These are phyloP conservation scores for Trypanosoma cruzi DNA, from an alignment of 208 protist species.

Conservation along the genomic window DNA sequence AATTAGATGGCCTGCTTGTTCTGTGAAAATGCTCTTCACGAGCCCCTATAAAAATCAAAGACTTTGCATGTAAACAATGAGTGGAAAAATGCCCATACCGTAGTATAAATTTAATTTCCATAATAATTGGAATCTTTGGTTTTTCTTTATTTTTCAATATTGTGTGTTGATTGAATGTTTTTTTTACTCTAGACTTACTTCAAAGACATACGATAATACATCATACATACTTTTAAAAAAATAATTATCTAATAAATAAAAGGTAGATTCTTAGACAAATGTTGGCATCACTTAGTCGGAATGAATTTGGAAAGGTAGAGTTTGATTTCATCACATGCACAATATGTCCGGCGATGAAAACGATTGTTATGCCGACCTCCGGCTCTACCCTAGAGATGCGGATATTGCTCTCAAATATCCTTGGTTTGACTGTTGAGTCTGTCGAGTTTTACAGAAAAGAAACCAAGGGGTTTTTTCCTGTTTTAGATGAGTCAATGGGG, in stretches of 20 bases:
- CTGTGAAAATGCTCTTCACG: too few species aligned
- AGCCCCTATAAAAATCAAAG: too few species aligned
- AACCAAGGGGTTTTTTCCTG: not conserved
- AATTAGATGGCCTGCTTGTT: too few species aligned
- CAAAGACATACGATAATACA: too few species aligned
- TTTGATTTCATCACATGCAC: slow-evolving; percentile 27
- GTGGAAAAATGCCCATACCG: too few species aligned
- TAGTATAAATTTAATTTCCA: too few species aligned
- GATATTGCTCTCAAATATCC: not conserved
- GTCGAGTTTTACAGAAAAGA: slow-evolving; percentile 25
- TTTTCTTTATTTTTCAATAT: too few species aligned
- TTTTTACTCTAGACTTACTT: too few species aligned
- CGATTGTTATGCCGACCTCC: not conserved
- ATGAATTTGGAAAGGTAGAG: not conserved
- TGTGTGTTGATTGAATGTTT: too few species aligned
- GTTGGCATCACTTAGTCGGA: not conserved
- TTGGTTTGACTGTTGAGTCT: slow-evolving; percentile 13
- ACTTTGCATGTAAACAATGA: too few species aligned
- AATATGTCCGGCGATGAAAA: slow-evolving; percentile 22
- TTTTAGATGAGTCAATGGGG: slow-evolving; percentile 5
- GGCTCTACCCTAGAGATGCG: slow-evolving; percentile 9
- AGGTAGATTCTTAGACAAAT: slow-evolving; percentile 3
- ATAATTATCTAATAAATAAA: not conserved
- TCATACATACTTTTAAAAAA: not conserved
- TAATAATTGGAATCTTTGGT: too few species aligned